A percentile compares a stretch with the other conserved stretches of the same genome.
These are phyloP conservation scores for Teratosphaeria viscida DNA, from an alignment of 2,329 filamentous ascomycete species.

Conservation along the genomic window DNA sequence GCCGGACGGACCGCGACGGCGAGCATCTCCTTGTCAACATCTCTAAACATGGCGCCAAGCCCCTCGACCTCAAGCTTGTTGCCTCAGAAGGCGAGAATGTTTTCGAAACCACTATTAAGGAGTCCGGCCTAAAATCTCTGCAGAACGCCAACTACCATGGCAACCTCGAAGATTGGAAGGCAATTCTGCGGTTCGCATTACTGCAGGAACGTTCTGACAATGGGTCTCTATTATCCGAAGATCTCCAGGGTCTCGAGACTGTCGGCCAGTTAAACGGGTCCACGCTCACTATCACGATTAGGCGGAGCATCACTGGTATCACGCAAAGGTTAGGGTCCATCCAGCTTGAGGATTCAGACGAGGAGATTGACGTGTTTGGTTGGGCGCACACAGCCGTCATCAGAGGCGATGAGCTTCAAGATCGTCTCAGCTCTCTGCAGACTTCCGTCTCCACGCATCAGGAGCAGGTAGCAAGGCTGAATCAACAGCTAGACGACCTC, in stretches of 20 bases:
- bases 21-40: constrained; percentile 49
- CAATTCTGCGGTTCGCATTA: constrained; percentile 48
- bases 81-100: constrained; percentile 57
- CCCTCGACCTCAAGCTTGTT: constrained; percentile 55
- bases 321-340: constrained; percentile 62
- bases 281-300: constrained; percentile 51
- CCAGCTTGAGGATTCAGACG: constrained; percentile 44
- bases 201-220: constrained; percentile 33
- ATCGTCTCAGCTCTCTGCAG: constrained; percentile 32
- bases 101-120: constrained; percentile 51
- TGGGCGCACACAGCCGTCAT: constrained; percentile 56
- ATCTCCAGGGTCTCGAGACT: constrained; percentile 45
- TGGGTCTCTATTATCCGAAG: constrained; percentile 36
- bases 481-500: constrained; percentile 55
- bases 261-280: constrained; percentile 44
- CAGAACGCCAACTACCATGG: constrained; percentile 46
- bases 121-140: constrained; percentile 44
- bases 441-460: constrained; percentile 37
- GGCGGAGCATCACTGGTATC: constrained; percentile 57
- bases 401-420: constrained; percentile 31
- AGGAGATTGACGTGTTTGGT: constrained; percentile 55
- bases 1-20: constrained; percentile 34
- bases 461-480: constrained; percentile 47
- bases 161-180: constrained; percentile 56
- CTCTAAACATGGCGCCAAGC: constrained; percentile 37